Percentiles rank a stretch among this genome's conserved stretches.
These are phyloP conservation scores for Leptodontidium sp. DNA, from an alignment of 2,329 filamentous ascomycete species.

Conservation along the genomic window DNA sequence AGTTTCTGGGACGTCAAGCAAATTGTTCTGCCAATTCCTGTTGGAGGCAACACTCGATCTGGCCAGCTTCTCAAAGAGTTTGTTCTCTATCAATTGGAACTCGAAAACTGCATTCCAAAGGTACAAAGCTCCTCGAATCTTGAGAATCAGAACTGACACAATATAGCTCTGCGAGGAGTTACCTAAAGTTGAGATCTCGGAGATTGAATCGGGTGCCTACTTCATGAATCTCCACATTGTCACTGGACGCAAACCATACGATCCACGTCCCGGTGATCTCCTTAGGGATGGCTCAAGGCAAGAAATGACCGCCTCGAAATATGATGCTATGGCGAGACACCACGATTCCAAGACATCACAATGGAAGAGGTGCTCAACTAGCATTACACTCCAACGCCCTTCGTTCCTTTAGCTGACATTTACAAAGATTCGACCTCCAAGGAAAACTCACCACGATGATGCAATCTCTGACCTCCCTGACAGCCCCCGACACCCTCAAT, in stretches of 20 bases:
- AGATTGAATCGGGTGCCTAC: constrained; percentile 37
- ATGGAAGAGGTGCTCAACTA: constrained; percentile 38
- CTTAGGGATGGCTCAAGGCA: constrained; percentile 40
- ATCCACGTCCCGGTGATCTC: constrained; percentile 41
- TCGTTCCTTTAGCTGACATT: constrained; percentile 10
- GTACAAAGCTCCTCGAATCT: constrained; percentile 23
- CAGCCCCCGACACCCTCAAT: constrained; percentile 16
- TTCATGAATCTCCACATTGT: constrained; percentile 45
- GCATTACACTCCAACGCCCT: constrained; percentile 1
- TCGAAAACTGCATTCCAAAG: constrained; percentile 41
- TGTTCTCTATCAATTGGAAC: constrained; percentile 33
- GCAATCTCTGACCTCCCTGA: constrained; percentile 26
- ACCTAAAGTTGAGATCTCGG: constrained; percentile 31
- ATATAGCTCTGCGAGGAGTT: constrained; percentile 36
- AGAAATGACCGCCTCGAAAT: constrained; percentile 43
- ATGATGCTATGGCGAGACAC: constrained; percentile 41
- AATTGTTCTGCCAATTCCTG: constrained; percentile 39
- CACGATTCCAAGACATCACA: constrained; percentile 32
- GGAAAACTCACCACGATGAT: constrained; percentile 26
- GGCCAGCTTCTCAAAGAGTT: constrained; percentile 38
- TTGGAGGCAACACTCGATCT: constrained; percentile 36
- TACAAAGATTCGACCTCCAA: constrained; percentile 28
- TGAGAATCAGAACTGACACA: constrained; percentile 10
- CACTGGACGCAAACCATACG: constrained; percentile 43
- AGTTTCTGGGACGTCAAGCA: constrained; percentile 46